These are phyloP conservation scores for Nitzschia sp. DNA, from an alignment of 108 stramenopile species.

Conservation along the genomic window DNA sequence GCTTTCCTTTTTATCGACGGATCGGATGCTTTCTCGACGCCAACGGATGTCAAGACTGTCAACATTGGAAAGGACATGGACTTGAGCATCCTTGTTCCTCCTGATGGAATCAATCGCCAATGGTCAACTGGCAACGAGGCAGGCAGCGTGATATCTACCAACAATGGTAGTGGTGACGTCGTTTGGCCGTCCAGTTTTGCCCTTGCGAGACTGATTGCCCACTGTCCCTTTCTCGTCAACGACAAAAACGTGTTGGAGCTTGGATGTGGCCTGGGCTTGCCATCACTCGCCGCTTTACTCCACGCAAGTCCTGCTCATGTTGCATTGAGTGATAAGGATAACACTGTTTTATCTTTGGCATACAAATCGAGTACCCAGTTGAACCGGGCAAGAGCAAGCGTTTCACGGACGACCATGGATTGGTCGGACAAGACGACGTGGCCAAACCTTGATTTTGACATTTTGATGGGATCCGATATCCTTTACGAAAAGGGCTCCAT, in stretches of 20 bases:
- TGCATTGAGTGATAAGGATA: conserved; percentile 27
- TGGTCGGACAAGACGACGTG: conserved; percentile 24
- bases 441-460: conserved; percentile 31
- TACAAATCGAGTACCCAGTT: conserved; percentile 27
- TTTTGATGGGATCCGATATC: conserved; percentile 25
- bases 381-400: conserved; percentile 25
- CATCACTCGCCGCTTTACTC: conserved; percentile 19
- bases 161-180: conserved; percentile 1
- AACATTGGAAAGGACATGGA: conserved; percentile 9
- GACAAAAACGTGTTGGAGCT: conserved; percentile 27
- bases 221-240: conserved; percentile 27
- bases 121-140: neutral
- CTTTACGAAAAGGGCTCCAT: conserved; percentile 17
- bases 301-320: conserved; percentile 29
- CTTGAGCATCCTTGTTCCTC: conserved; percentile 2
- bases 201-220: conserved; percentile 24
- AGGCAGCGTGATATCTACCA: neutral
- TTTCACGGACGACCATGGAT: conserved; percentile 30
- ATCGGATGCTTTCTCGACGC: too few species aligned
- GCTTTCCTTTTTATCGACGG: too few species aligned
- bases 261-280: conserved; percentile 19
- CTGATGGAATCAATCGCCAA: conserved; percentile 1
- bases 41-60: conserved; percentile 5
- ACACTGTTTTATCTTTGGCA: conserved; percentile 10
- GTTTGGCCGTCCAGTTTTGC: conserved; percentile 18